Evolutionary conservation across 1,284 basidiomycete species (phyloP), one percentile per base, ranked within the genome.

Genomic region (Melampsora larici-populina): DNA sequence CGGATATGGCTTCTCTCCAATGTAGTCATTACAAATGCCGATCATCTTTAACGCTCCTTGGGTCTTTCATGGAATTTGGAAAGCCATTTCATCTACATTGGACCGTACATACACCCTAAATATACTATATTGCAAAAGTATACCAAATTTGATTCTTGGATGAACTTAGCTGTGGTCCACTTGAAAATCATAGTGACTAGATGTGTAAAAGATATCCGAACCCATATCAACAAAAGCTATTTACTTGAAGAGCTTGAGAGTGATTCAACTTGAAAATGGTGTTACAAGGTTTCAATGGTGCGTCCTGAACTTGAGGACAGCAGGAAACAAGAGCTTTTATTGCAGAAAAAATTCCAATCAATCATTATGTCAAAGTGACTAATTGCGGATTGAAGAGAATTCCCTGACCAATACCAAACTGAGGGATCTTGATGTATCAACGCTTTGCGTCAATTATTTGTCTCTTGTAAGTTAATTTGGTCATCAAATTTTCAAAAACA

Each of bases 181-280:
- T 55, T 58, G 31, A 78, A 78, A 70, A 48, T 78, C 48, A 62
- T 55, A 36, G 63, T 78, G 31, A 81, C 79, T 64, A 64, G 70
- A 31, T 82, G 82, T 62, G 71, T 82, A 31, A 73, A 63, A 69
- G 81, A 83, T 60, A 65, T 79, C 13, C 66, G 40, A 68, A 40
- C 18, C 7, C 26, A 58, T 29, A 24, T 58, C 26, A 18, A 58
- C 55, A 2, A 11, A 58, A n/a, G 26, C 7, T 58, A 58, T 29
- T 24, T 58, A 24, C 6, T 58, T 7, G 11, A 58, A 58, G 55
- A 58, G 13, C 55, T 24, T 58, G 55, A 18, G 9, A 18, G 55
- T 1, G 21, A n/a, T 58, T 58, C 55, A 29, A 58, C 55, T n/a
- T n/a, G n/a, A n/a, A n/a, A n/a, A n/a, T n/a, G n/a, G n/a, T n/a